Percentiles rank a stretch among this genome's conserved stretches.
Conservation (phyloP, 202 grass and related monocot genomes). For the Panicum virgatum region DNA sequence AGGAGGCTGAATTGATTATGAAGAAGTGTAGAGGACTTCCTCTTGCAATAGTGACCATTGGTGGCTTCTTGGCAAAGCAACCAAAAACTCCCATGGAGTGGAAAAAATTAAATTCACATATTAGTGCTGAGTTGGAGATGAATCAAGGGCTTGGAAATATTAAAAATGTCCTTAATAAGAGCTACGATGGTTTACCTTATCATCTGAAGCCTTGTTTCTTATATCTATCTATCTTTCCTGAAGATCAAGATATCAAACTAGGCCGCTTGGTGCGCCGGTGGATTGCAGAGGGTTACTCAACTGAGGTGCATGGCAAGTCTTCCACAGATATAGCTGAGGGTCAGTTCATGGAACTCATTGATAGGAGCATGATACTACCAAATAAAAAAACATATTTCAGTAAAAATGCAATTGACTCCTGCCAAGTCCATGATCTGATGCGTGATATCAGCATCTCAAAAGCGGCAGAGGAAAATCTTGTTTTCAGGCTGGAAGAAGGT, state of each 20-base stretch:
- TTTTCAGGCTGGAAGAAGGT: neutral
- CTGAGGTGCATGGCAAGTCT: neutral
- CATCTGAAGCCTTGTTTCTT: conserved; percentile 39
- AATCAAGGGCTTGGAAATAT: neutral
- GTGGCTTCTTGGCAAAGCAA: neutral
- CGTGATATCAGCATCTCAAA: conserved; percentile 25
- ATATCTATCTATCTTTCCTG: conserved; percentile 26
- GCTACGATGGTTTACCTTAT: conserved; percentile 36
- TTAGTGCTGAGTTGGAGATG: conserved; percentile 7
- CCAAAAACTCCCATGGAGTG: neutral
- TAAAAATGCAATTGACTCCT: neutral
- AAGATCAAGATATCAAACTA: neutral
- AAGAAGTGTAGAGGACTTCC: conserved; percentile 32
- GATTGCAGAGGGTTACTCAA: conserved; percentile 48
- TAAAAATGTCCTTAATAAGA: neutral
- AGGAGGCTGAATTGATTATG: neutral
- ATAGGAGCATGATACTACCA: conserved; percentile 29
- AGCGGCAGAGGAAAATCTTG: conserved; percentile 29
- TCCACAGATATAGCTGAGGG: neutral
- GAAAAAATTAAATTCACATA: neutral
- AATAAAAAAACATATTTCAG: neutral
- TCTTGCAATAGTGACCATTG: conserved; percentile 1
- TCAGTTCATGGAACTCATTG: conserved; percentile 13
- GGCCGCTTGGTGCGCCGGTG: conserved; percentile 11
- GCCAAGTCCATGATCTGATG: conserved; percentile 21